Evolutionary conservation across 2,329 filamentous ascomycete genomes (phyloP), one percentile per base, ranked within the genome.

Genomic region (Triangularia verruculosa): DNA sequence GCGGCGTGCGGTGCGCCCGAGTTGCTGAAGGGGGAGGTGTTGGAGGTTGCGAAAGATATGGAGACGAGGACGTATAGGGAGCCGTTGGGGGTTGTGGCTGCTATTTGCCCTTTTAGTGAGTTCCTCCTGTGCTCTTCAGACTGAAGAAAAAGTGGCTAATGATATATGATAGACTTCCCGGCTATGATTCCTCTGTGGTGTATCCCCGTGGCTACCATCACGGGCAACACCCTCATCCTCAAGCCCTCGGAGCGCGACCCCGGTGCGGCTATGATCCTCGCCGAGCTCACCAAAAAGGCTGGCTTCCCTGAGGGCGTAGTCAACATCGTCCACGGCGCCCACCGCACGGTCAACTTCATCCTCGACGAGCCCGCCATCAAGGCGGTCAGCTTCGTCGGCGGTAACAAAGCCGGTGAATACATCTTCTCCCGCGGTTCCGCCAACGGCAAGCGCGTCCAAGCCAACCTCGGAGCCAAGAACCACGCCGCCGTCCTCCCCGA

Each of bases 151-250:
- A 25, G 54, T 66, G 24, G 58, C 62, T 57, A 15, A 63, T 56
- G 7, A 9, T 30, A 43, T 20, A 8, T 20, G n/a, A 30, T 65
- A 91, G 89, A 95, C 82, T 95, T 95, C 79, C 91, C 91, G 52
- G 91, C 91, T 71, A 96, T 96, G 91, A 95, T 96, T 75, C 92
- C 91, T 3, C 83, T 96, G n/a, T 96, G 91, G 91, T 92, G 86
- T 66, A 93, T 96, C 66, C 92, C 91, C 43, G 90, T 95, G 70
- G 91, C 91, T 55, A 91, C 91, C 52, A 86, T 93, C 27, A 92
- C 90, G 17, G 91, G 91, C 59, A 96, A 96, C 81, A 93, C 90
- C 13, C 81, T 93, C 64, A 86, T 96, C 70, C 82, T 96, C 70
- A 96, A 96, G 83, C 91, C 91, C 9, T 94, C 91, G 1, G 91